Conservation (phyloP, 2,329 filamentous ascomycete species). For the Colletotrichum aenigma region DNA sequence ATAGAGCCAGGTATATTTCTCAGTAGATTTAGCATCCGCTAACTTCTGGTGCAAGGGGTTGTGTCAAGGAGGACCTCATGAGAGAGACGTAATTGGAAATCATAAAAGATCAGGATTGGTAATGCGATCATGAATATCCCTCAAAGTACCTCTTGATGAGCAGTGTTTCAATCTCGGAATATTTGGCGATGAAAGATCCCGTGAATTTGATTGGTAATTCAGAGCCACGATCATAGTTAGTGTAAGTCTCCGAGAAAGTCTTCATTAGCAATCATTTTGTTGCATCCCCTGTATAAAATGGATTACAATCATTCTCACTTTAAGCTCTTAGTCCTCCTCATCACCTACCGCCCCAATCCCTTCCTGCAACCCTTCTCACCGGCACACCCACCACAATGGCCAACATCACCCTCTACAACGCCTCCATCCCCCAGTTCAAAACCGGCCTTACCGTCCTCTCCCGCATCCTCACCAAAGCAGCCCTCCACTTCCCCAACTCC, state of each 20-base stretch:
- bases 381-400: neutral
- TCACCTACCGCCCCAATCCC: no score
- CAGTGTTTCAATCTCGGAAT: neutral
- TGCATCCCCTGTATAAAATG: neutral
- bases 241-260: neutral
- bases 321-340: no score
- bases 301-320: no score
- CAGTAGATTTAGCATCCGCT: no score
- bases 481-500: neutral
- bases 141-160: rapidly evolving
- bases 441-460: neutral
- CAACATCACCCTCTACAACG: neutral
- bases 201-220: neutral
- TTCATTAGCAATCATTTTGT: neutral
- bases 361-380: neutral
- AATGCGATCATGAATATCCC: neutral
- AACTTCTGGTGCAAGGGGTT: no score
- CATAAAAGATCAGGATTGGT: rapidly evolving
- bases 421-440: neutral
- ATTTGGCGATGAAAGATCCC: neutral
- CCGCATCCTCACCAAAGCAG: neutral
- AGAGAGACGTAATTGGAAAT: neutral
- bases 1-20: neutral
- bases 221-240: neutral
- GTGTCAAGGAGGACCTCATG: no score